Evolutionary conservation across 1,139 yeast species (phyloP).

Genomic region (Blastobotrys persicus): DNA sequence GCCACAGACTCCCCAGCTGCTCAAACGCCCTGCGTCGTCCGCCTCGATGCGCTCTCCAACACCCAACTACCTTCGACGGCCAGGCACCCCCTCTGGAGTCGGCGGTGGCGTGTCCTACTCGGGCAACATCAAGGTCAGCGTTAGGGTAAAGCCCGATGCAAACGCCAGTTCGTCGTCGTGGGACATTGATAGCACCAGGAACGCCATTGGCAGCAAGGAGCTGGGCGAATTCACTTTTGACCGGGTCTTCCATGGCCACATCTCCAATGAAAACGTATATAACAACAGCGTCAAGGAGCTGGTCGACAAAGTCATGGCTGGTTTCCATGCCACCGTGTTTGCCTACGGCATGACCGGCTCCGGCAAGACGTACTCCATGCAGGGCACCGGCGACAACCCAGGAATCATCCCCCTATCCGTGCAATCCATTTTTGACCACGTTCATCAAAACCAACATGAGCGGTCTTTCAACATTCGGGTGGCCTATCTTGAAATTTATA

Average conservation of each 20-base stretch:
- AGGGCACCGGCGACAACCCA: constrained; percentile 63
- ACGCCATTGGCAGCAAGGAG: constrained; percentile 30
- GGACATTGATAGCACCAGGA: constrained; percentile 28
- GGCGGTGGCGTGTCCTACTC: constrained; percentile 23
- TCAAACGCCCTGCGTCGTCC: constrained; percentile 31
- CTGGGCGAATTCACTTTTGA: constrained; percentile 62
- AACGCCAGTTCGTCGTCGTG: constrained; percentile 21
- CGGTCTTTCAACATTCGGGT: constrained; percentile 49
- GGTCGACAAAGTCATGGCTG: constrained; percentile 66
- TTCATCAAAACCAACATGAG: constrained; percentile 37
- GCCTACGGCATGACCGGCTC: constrained; percentile 97
- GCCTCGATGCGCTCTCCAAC: constrained; percentile 33
- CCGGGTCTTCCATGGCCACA: constrained; percentile 57
- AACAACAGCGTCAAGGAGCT: constrained; percentile 57
- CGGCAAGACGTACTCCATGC: constrained; percentile 91
- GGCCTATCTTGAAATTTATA: constrained; percentile 85
- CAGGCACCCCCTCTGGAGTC: constrained; percentile 25
- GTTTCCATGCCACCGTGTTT: constrained; percentile 85
- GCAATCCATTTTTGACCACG: constrained; percentile 57
- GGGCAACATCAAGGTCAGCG: constrained; percentile 39
- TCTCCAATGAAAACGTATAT: constrained; percentile 61
- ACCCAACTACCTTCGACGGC: constrained; percentile 25
- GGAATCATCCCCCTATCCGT: constrained; percentile 80
- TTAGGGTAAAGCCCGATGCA: constrained; percentile 33
- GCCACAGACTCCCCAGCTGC: constrained; percentile 31